Evolutionary conservation across 164 flowering plant genomes (phyloP), one percentile per base, ranked within the genome.

Genomic region (Hamamelis virginiana): DNA sequence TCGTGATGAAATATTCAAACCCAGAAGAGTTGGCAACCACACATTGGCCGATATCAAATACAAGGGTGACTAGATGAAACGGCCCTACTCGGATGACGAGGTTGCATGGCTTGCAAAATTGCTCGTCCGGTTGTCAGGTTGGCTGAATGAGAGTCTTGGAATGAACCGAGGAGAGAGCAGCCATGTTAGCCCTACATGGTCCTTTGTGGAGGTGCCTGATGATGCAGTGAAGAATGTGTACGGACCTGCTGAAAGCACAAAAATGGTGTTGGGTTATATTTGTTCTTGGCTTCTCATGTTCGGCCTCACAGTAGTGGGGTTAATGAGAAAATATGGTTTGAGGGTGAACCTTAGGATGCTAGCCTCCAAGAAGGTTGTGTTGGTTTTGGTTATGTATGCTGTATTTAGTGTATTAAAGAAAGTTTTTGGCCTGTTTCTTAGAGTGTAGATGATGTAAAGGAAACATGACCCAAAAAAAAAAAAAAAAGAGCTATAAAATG

Each of bases 11-110:
- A 74, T 89, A 69, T 93, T 93, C 80, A 83, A 73, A 59, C 98
- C 98, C 15, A 85, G 89, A 79, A 82, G 77, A 53, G 73, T 81
- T 51, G 86, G 84, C 15, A 84, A 78, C 66, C 75, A 71, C 22
- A 71, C 57, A 21, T 22, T 75, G 64, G 66, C 70, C 16, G 82
- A 84, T 41, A 70, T 84, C 21, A 85, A 79, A 48, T 93, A 86
- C 86, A 91, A 86, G 67, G 97, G 98, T 45, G 98, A 93, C 72
- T 89, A 89, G 92, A 91, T 91, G 97, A 85, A 78, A 70, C 81
- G 98, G 65, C 97, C 98, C 19, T 76, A 85, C 22, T 89, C 97
- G 0, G 80, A 80, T 23, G 86, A 84, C 48, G 98, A 93, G 73
- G 76, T 93, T 64, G 91, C 88, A n/a, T 93, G 98, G 95, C 83